Evolutionary conservation across 2,329 filamentous ascomycete genomes (phyloP).

Genomic region (Xylariomycetidae sp.): DNA sequence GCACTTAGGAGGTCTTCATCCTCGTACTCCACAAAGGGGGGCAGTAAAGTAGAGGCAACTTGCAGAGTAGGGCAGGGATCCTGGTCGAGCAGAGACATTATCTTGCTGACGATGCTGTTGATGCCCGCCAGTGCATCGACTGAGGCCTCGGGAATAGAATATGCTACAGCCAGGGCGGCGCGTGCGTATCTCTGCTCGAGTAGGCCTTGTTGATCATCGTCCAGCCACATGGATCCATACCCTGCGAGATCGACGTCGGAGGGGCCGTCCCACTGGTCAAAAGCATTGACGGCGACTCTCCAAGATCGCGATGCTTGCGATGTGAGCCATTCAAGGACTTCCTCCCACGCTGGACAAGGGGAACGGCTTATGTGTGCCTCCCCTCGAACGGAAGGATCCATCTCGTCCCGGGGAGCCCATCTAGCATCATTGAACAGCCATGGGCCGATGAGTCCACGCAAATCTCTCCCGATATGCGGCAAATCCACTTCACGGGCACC

Average conservation of each 20-base stretch:
- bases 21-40: conserved; percentile 31
- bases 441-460: conserved; percentile 63
- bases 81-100: conserved; percentile 54
- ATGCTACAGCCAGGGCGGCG: conserved; percentile 61
- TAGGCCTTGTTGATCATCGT: conserved; percentile 52
- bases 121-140: conserved; percentile 53
- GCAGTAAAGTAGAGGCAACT: conserved; percentile 39
- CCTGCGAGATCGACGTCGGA: conserved; percentile 63
- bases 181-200: conserved; percentile 61
- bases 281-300: conserved; percentile 52
- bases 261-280: conserved; percentile 70
- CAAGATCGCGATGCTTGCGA: conserved; percentile 54
- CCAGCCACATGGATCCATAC: conserved; percentile 49
- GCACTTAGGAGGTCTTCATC: conserved; percentile 29
- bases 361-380: conserved; percentile 18
- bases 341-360: conserved; percentile 60
- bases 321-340: conserved; percentile 62
- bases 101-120: conserved; percentile 53
- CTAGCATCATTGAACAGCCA: conserved; percentile 64
- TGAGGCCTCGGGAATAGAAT: conserved; percentile 56
- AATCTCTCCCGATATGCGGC: conserved; percentile 51
- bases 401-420: conserved; percentile 37
- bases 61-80: conserved; percentile 49
- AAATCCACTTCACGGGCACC: conserved; percentile 33
- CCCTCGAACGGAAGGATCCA: conserved; percentile 15